These are phyloP conservation scores for Ganoderma sinense DNA, from an alignment of 1,284 basidiomycete species.

Conservation along the genomic window DNA sequence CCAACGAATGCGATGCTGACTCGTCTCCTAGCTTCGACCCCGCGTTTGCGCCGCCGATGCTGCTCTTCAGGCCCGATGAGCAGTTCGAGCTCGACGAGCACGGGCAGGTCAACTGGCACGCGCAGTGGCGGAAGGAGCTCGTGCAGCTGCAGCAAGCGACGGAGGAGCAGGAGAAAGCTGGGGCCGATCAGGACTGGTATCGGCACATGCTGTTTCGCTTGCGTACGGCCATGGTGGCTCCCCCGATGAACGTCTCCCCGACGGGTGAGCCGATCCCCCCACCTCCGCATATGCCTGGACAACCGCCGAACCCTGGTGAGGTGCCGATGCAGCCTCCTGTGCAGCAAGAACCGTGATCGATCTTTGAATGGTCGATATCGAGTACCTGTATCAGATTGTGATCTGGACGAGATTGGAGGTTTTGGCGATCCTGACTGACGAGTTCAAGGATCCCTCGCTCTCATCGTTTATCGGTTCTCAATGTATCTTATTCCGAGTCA, in stretches of 20 bases:
- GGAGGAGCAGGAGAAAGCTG: constrained; percentile 79
- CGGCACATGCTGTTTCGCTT: constrained; percentile 81
- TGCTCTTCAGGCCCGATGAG: constrained; percentile 68
- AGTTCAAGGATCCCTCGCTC: background rate
- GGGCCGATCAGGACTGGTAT: constrained; percentile 82
- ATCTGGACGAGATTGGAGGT: background rate
- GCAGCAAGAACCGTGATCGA: constrained; percentile 26
- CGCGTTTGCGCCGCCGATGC: constrained; percentile 67
- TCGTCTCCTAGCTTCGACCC: constrained; percentile 63
- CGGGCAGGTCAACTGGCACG: constrained; percentile 80
- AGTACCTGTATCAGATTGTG: background rate
- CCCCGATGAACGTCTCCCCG: constrained; percentile 63
- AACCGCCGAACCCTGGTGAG: constrained; percentile 36
- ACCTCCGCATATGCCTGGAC: constrained; percentile 36
- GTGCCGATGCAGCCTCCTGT: constrained; percentile 30
- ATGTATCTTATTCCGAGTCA: constrained; percentile 24
- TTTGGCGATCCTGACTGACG: constrained; percentile 10
- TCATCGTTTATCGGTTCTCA: background rate
- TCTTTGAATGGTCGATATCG: background rate
- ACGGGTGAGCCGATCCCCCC: constrained; percentile 56
- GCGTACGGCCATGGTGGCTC: constrained; percentile 71
- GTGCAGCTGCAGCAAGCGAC: constrained; percentile 74
- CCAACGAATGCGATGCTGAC: background rate
- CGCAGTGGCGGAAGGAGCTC: constrained; percentile 81
- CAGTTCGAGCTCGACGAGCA: constrained; percentile 76